phyloP scores from a whole-genome alignment of 225 moss, liverwort and hornwort genomes.

The Bryum argenteum region DNA sequence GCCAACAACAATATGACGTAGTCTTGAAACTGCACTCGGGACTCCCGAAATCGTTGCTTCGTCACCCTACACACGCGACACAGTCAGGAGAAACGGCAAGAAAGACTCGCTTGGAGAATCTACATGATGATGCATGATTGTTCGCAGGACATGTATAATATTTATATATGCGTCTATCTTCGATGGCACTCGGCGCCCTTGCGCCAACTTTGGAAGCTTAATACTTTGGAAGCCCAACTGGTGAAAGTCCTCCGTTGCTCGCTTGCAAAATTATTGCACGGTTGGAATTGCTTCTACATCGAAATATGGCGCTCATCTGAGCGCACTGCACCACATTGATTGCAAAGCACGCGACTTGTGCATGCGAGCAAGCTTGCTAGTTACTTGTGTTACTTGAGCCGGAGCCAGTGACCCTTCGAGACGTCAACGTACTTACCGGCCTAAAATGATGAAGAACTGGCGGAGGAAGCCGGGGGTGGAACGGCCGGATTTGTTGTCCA shows the following conservation, averaged over 20 bases:
- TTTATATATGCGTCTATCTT: too few relatives aligned
- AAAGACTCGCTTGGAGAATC: neutral
- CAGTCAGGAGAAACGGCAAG: neutral
- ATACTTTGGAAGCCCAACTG: too few relatives aligned
- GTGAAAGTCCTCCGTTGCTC: too few relatives aligned
- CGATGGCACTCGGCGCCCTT: too few relatives aligned
- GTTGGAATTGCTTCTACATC: too few relatives aligned
- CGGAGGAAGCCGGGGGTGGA: constrained; percentile 61
- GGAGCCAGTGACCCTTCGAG: neutral
- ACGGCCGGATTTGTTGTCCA: constrained; percentile 63
- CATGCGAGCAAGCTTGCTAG: too few relatives aligned
- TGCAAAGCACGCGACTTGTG: neutral
- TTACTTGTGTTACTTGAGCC: too few relatives aligned
- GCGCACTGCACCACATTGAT: neutral
- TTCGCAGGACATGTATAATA: too few relatives aligned
- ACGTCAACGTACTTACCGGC: constrained; percentile 33
- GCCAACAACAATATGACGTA: constrained; percentile 78
- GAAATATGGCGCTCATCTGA: too few relatives aligned
- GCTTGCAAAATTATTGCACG: too few relatives aligned
- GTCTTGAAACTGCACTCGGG: constrained; percentile 65
- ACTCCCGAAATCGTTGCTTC: constrained; percentile 76
- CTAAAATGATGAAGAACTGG: constrained; percentile 63
- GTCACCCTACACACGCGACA: constrained; percentile 44
- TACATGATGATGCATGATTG: neutral
- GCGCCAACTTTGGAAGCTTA: too few relatives aligned